Evolutionary conservation across 1,284 basidiomycete species (phyloP).

Genomic region (Cutaneotrichosporon cutaneum): DNA sequence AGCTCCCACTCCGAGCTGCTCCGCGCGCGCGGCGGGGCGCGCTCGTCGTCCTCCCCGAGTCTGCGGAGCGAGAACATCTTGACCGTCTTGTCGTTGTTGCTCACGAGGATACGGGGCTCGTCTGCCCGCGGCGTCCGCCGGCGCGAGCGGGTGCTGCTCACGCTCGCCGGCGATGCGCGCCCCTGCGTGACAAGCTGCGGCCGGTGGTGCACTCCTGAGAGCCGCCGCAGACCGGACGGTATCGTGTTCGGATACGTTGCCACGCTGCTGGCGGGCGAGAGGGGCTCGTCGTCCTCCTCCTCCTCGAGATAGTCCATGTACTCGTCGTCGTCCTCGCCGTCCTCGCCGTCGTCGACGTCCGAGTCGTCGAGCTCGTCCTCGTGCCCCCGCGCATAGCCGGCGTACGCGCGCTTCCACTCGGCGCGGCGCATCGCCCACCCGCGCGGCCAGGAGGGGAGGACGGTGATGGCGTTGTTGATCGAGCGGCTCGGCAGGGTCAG

Average conservation of each 20-base stretch:
- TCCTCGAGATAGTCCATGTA: conserved; percentile 20
- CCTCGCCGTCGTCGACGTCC: conserved; percentile 16
- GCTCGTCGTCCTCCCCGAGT: background rate
- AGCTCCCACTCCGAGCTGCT: background rate
- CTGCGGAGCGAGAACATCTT: conserved; percentile 45
- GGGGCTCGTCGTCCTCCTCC: conserved; percentile 20
- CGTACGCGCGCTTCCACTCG: conserved; percentile 16
- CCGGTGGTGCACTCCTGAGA: conserved; percentile 7
- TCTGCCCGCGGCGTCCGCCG: conserved; percentile 19
- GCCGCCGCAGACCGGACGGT: conserved; percentile 37
- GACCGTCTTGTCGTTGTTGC: conserved; percentile 52
- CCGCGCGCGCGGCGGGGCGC: background rate
- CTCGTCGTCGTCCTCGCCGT: conserved; percentile 25
- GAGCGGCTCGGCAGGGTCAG: conserved; percentile 37
- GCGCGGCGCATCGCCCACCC: conserved; percentile 33
- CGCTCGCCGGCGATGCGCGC: background rate
- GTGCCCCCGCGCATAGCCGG: conserved; percentile 14
- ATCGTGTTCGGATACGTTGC: conserved; percentile 53
- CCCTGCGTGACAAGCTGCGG: conserved; percentile 30
- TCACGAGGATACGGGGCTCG: conserved; percentile 50
- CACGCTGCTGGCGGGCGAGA: conserved; percentile 24
- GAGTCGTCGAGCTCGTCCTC: conserved; percentile 15
- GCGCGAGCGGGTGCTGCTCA: background rate
- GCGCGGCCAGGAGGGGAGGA: conserved; percentile 43
- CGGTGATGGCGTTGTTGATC: conserved; percentile 53